These are phyloP conservation scores for Neotropicomus parvogracilis DNA, from an alignment of 1,284 basidiomycete species.

Conservation along the genomic window DNA sequence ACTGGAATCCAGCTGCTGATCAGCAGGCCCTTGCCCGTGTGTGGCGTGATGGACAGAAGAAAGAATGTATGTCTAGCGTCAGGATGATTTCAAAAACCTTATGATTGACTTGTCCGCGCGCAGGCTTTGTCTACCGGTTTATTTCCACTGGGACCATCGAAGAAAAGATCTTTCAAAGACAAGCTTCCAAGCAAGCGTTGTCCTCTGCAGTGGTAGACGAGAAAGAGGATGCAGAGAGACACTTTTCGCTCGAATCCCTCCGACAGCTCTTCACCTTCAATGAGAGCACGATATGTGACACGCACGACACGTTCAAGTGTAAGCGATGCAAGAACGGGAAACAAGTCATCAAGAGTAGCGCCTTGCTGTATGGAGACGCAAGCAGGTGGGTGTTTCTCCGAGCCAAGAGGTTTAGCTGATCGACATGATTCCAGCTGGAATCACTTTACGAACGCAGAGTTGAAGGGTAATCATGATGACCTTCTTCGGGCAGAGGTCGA, in stretches of 20 bases:
- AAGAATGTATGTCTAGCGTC: constrained; percentile 71
- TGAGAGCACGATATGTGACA: constrained; percentile 85
- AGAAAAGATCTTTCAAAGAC: constrained; percentile 97
- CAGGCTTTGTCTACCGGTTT: constrained; percentile 97
- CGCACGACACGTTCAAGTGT: constrained; percentile 98
- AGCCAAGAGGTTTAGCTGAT: constrained; percentile 1
- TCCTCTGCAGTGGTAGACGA: constrained; percentile 98
- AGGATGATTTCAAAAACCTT: background rate
- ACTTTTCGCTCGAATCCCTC: constrained; percentile 90
- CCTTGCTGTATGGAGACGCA: constrained; percentile 92
- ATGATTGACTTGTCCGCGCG: constrained; percentile 5
- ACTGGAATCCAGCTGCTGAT: constrained; percentile 98
- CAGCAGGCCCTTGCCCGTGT: constrained; percentile 98
- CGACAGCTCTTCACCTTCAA: constrained; percentile 93
- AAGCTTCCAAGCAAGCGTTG: constrained; percentile 94
- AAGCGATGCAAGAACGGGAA: constrained; percentile 89
- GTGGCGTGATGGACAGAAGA: constrained; percentile 99
- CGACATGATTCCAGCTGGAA: constrained; percentile 78
- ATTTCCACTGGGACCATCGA: constrained; percentile 98
- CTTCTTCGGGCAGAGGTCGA: constrained; percentile 88
- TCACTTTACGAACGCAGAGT: constrained; percentile 86
- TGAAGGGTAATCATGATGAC: constrained; percentile 94
- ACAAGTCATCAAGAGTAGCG: constrained; percentile 80
- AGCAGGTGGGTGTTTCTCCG: constrained; percentile 78
- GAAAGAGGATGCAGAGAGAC: constrained; percentile 92